Conservation (phyloP, 225 moss, liverwort and hornwort species). For the Neckera pumila region DNA sequence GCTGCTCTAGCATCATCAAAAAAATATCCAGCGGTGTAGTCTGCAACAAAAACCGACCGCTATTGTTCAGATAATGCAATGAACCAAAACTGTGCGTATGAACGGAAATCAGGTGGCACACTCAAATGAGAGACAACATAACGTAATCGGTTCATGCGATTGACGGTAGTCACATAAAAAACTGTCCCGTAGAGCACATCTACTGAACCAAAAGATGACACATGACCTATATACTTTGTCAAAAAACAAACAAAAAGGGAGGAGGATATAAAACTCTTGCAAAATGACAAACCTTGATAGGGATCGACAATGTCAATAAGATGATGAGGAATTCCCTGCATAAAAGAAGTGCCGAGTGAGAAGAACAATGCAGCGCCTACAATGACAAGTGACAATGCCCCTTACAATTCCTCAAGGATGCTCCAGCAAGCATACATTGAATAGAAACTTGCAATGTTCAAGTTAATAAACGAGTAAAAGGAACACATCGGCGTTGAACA, state of each 20-base stretch:
- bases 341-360: background rate
- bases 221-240: background rate
- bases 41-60: slow-evolving; percentile 24
- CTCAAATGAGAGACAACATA: background rate
- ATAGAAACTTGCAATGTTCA: background rate
- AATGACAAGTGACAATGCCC: background rate
- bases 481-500: background rate
- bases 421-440: background rate
- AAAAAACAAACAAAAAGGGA: background rate
- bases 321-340: slow-evolving; percentile 74
- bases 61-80: background rate
- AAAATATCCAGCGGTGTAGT: slow-evolving; percentile 84
- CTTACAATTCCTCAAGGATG: background rate
- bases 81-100: background rate
- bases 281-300: slow-evolving; percentile 40
- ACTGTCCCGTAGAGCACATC: background rate
- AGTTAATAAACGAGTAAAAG: background rate
- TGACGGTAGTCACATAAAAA: background rate
- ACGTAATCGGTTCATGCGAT: background rate
- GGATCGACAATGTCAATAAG: slow-evolving; percentile 66
- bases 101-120: background rate
- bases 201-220: background rate
- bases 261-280: background rate
- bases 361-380: background rate
- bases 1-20: slow-evolving; percentile 82